phyloP scores from a whole-genome alignment of 163 green algal genomes.

The Coccomyxa subellipsoidea region DNA sequence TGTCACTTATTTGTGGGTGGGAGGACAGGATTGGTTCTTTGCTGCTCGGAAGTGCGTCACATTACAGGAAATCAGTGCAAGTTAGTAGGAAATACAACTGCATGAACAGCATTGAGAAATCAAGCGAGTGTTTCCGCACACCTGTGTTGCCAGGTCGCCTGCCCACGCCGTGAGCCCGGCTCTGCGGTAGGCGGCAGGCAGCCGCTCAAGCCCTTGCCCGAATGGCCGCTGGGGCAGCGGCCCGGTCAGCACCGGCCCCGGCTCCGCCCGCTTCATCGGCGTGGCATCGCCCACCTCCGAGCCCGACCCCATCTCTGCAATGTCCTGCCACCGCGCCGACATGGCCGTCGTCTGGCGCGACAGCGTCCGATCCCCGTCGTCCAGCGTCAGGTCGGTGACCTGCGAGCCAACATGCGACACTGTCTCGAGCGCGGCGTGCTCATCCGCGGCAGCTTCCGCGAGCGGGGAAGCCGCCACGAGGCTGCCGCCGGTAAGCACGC shows the following conservation, averaged over 20 bases:
- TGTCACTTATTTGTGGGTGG: no score
- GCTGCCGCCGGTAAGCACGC: background rate
- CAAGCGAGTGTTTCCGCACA: no score
- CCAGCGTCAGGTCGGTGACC: background rate
- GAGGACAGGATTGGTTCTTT: no score
- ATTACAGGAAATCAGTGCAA: no score
- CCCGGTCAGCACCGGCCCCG: background rate
- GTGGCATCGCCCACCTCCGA: background rate
- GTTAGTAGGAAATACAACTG: no score
- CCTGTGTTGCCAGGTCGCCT: background rate
- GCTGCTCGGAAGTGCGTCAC: no score
- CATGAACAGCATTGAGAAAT: no score
- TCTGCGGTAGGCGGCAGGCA: conserved; percentile 15
- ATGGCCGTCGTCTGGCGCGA: background rate
- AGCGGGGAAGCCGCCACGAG: background rate
- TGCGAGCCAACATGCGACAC: background rate
- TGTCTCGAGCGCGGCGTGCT: background rate
- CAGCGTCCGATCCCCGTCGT: background rate
- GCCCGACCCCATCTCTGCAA: background rate
- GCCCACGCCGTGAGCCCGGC: conserved; percentile 14
- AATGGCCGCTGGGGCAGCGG: background rate
- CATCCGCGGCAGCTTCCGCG: background rate
- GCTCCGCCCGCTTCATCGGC: background rate
- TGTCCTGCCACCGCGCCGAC: background rate
- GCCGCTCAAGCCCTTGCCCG: background rate